Conservation (phyloP, 495 filamentous ascomycete species). For the Xylaria palmicola region DNA sequence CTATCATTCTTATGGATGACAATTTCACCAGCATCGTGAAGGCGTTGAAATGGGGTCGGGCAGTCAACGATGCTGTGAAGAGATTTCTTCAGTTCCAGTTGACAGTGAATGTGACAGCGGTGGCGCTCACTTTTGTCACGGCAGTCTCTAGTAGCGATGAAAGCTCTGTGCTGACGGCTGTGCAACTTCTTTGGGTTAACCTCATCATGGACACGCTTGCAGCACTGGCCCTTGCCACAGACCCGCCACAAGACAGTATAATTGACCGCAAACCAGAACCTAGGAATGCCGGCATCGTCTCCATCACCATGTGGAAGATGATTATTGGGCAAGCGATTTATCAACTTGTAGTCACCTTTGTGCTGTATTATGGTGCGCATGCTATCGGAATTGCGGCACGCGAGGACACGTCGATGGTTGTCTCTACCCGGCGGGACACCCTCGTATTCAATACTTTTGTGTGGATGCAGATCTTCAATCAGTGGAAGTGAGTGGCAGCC, state of each 20-base stretch:
- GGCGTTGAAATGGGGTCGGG: slow-evolving; percentile 85
- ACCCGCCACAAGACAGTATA: slow-evolving; percentile 75
- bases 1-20: slow-evolving; percentile 89
- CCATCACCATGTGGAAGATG: slow-evolving; percentile 94
- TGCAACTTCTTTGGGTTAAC: slow-evolving; percentile 90
- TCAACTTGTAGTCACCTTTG: slow-evolving; percentile 74
- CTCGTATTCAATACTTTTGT: slow-evolving; percentile 93
- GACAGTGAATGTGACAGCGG: slow-evolving; percentile 88
- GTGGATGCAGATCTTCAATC: slow-evolving; percentile 97
- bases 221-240: slow-evolving; percentile 81
- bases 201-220: slow-evolving; percentile 94
- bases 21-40: slow-evolving; percentile 87
- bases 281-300: slow-evolving; percentile 75
- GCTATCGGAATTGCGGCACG: slow-evolving; percentile 56
- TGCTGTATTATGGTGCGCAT: slow-evolving; percentile 71
- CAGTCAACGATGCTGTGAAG: slow-evolving; percentile 87
- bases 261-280: slow-evolving; percentile 79
- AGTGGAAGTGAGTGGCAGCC: slow-evolving; percentile 70
- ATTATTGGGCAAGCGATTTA: slow-evolving; percentile 84
- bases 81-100: slow-evolving; percentile 92
- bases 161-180: slow-evolving; percentile 74
- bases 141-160: slow-evolving; percentile 67
- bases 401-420: slow-evolving; percentile 15
- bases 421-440: slow-evolving; percentile 56
- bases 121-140: slow-evolving; percentile 78